Percentiles rank a stretch among this genome's conserved stretches.
These are phyloP conservation scores for Puccinia novopanici DNA, from an alignment of 1,284 basidiomycete genomes.

Conservation along the genomic window DNA sequence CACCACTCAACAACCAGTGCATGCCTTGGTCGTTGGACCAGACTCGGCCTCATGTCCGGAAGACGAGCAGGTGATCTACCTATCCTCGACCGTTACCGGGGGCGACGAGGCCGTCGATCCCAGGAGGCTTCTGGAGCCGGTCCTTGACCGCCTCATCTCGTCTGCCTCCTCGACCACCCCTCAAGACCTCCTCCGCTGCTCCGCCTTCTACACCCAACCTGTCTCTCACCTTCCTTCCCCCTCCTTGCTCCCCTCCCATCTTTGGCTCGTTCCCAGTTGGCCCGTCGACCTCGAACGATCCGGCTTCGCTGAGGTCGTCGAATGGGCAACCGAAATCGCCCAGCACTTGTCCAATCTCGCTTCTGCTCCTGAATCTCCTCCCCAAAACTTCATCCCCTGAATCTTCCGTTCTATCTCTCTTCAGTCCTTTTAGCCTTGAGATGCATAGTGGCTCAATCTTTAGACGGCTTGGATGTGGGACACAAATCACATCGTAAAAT, in stretches of 20 bases:
- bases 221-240: not conserved
- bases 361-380: not conserved
- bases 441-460: too few species aligned
- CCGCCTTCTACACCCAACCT: not conserved
- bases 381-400: too few species aligned
- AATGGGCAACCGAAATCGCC: constrained; percentile 15
- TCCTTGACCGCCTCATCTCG: not conserved
- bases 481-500: too few species aligned
- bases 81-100: not conserved
- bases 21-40: constrained; percentile 27
- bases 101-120: not conserved
- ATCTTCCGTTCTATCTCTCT: too few species aligned
- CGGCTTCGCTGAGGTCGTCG: constrained; percentile 6
- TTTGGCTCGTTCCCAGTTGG: constrained; percentile 16
- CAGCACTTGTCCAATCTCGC: not conserved
- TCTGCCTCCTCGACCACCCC: not conserved
- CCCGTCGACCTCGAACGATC: not conserved
- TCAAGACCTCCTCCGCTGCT: not conserved
- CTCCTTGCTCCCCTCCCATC: not conserved
- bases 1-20: not conserved
- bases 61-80: constrained; percentile 24
- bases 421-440: too few species aligned
- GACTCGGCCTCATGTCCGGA: constrained; percentile 25
- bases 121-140: not conserved
- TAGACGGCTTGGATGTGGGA: too few species aligned